Conservation (phyloP, 805 yeast species). For the Yarrowia deformans region DNA sequence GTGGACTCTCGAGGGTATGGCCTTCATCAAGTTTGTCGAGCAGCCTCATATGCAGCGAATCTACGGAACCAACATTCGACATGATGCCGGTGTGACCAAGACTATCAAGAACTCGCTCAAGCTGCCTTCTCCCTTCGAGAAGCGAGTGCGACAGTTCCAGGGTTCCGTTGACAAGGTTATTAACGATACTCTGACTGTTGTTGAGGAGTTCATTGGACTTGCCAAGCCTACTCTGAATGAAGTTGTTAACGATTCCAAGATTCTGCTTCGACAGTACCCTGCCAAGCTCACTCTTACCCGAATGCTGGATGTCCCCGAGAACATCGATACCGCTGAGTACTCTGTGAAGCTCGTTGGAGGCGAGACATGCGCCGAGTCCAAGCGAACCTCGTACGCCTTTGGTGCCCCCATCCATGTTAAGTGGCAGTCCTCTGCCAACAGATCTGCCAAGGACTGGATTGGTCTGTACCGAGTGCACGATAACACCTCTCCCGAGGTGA, state of each 20-base stretch:
- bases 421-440: conserved; percentile 62
- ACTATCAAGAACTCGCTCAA: conserved; percentile 50
- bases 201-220: conserved; percentile 55
- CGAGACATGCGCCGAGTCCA: conserved; percentile 19
- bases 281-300: conserved; percentile 49
- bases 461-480: conserved; percentile 73
- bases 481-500: conserved; percentile 61
- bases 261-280: conserved; percentile 52
- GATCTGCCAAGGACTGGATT: conserved; percentile 70
- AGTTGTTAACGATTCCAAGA: conserved; percentile 48
- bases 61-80: conserved; percentile 69
- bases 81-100: conserved; percentile 57
- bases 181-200: conserved; percentile 53
- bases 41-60: conserved; percentile 77
- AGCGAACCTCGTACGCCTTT: conserved; percentile 43
- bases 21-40: conserved; percentile 76
- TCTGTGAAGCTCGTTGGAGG: not conserved
- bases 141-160: conserved; percentile 43
- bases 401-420: conserved; percentile 63
- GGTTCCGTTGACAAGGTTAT: conserved; percentile 54
- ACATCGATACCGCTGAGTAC: conserved; percentile 46
- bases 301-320: conserved; percentile 45
- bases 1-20: conserved; percentile 71
- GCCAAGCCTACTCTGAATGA: conserved; percentile 48
- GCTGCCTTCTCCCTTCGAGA: conserved; percentile 46